Base-by-base conservation (phyloP, 176 grass and related monocot genomes). In the Triticum timopheevii region DNA sequence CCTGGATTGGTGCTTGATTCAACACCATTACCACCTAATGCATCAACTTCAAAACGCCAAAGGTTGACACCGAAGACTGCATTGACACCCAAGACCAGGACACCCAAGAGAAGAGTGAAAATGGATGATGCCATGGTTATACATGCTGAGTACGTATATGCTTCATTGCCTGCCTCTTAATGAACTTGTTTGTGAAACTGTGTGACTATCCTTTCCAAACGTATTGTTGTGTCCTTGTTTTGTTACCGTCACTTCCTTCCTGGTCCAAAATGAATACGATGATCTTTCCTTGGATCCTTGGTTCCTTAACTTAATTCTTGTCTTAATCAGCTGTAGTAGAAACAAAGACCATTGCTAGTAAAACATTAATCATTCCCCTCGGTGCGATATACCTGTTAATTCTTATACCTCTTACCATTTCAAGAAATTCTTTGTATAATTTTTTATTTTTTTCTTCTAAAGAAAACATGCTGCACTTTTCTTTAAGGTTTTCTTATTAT, bases 41-140 rank as follows among this genome's bases (percentile, higher is more conserved):
- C 86, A 61, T 84, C 90, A 83, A 87, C 85, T 66, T 61, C 85
- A 78, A 99, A 99, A 85, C 97, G 97, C 34, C 94, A 86, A 33
- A 90, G 90, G 74, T 84, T 96, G 85, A 86, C 83, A 76, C 84
- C 90, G 0, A 99, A 83, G 86, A 78, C 24, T 2, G 8, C 15
- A 63, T 82, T 95, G 83, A 81, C 83, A 71, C 82, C 92, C 0
- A 99, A 80, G 84, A 59, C 25, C 3, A 62, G 69, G 42, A 89
- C 79, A 35, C 85, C 80, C 10, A 99, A 99, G 90, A 94, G 92
- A 83, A 99, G 96, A 87, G 94, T 92, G 72, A 88, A 91, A 85
- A 72, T 90, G 64, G 97, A 99, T 78, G 97, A 99, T 85, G 90
- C 90, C 76, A 97, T 94, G 91, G 90, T 99, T 77, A 94, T 99